A percentile compares a stretch with the other conserved stretches of the same genome.
Conservation (phyloP, 2,329 filamentous ascomycete genomes). For the Aspergillus novofumigatus region DNA sequence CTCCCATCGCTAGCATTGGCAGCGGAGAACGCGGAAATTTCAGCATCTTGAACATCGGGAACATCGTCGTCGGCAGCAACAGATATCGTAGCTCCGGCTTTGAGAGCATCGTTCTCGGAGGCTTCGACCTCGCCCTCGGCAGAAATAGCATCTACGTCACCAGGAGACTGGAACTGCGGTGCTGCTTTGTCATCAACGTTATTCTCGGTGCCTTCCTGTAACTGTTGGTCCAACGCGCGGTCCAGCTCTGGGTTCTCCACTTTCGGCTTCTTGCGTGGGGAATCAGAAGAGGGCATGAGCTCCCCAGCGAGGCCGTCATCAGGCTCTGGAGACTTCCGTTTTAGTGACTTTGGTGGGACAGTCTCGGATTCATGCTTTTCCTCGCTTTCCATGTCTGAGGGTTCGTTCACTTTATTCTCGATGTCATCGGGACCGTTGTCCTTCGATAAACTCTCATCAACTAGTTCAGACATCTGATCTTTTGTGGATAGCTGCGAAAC, state of each 20-base stretch:
- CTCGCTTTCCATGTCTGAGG: not conserved
- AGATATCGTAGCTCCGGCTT: constrained; percentile 4
- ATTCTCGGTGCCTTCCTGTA: constrained; percentile 13
- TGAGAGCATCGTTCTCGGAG: constrained; percentile 5
- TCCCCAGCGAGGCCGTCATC: constrained; percentile 15
- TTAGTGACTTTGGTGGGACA: constrained; percentile 15
- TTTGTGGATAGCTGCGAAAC: not conserved
- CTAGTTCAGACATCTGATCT: not conserved
- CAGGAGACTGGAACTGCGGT: constrained; percentile 14
- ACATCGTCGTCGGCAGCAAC: not conserved
- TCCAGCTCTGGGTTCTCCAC: constrained; percentile 26
- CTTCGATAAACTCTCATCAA: not conserved
- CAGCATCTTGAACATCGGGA: not conserved
- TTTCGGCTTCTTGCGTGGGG: constrained; percentile 28
- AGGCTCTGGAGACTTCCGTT: constrained; percentile 24
- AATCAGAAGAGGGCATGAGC: constrained; percentile 11
- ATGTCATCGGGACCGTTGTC: not conserved
- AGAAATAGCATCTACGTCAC: constrained; percentile 2
- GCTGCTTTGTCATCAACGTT: constrained; percentile 16
- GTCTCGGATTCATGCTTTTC: constrained; percentile 6
- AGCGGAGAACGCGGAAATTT: constrained; percentile 1
- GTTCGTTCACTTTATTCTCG: constrained; percentile 2
- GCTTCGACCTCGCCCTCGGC: not conserved
- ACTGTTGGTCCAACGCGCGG: constrained; percentile 16
- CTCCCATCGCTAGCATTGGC: not conserved